Evolutionary conservation across 2,329 filamentous ascomycete genomes (phyloP).

Genomic region (Hymenoscyphus occultus): DNA sequence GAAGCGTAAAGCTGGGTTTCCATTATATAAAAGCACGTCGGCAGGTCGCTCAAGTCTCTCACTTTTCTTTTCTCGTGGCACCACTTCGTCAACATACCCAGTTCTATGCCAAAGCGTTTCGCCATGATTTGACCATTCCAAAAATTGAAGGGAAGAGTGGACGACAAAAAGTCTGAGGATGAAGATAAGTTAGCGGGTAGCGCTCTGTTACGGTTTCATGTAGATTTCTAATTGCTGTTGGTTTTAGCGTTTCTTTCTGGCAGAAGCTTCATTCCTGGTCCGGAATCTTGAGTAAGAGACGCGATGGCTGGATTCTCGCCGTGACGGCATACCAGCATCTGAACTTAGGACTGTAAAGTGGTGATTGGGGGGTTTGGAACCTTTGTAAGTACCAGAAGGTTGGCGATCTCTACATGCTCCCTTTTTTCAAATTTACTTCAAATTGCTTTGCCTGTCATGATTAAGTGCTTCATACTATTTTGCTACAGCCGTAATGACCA

Average conservation of each 20-base stretch:
- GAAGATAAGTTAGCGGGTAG: constrained; percentile 33
- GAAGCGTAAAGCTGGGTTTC: constrained; percentile 18
- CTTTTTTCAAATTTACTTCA: constrained; percentile 7
- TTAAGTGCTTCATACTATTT: background rate
- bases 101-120: background rate
- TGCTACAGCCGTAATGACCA: background rate
- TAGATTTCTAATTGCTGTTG: constrained; percentile 20
- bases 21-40: constrained; percentile 12
- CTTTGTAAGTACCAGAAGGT: constrained; percentile 37
- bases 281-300: constrained; percentile 19
- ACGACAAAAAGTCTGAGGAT: constrained; percentile 17
- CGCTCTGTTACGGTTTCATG: constrained; percentile 22
- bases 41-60: constrained; percentile 27
- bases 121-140: background rate
- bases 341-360: constrained; percentile 2
- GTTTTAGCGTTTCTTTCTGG: constrained; percentile 26
- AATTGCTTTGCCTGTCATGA: background rate
- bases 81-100: background rate
- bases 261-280: constrained; percentile 16
- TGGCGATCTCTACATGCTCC: constrained; percentile 30
- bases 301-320: background rate
- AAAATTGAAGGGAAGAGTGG: background rate
- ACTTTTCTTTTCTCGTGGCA: constrained; percentile 20
- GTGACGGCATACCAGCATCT: constrained; percentile 1
- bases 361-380: constrained; percentile 12